Evolutionary conservation across 108 stramenopile species (phyloP), one percentile per base, ranked within the genome.

Genomic region (Aurantiochytrium sp.): DNA sequence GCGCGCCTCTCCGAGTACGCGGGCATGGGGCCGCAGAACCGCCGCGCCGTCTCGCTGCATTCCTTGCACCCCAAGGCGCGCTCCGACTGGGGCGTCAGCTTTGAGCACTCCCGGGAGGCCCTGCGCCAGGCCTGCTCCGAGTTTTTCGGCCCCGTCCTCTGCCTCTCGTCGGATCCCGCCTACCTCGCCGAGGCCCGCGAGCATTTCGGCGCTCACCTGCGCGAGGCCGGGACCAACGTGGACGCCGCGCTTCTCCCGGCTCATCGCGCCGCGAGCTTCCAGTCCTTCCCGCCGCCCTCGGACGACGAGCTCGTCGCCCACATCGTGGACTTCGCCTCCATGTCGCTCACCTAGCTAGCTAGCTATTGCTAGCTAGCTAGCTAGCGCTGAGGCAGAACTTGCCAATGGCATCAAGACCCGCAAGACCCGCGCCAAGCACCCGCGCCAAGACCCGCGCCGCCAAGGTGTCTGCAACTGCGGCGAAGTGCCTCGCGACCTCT

Each of bases 1-100:
- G 73, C 73, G 39, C 39, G 73, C 42, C 45, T 81, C 6, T 41
- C 73, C 73, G 73, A 81, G 24, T 81, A 81, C 73, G 45, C 42
- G 10, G 36, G 42, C 12, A 41, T 81, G 73, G 73, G 73, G 12
- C 39, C 42, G 10, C 42, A 81, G 27, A 48, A 41, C 19, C 39
- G 45, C 12, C 73, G 73, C 39, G 36, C 45, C 27, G 45, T 81
- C 6, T 24, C 39, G 12, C n/a, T 81, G 3, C 42, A 81, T 6
- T 41, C 73, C 0, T 24, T 81, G 10, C 73, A 24, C 24, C 73
- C 73, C 1, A 6, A 81, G 45, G 73, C 73, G 3, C 73, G 73
- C 24, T 12, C 73, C 12, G 73, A 81, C 4, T 81, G 73, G 73
- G 73, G 73, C 45, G 73, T 48, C 39, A 48, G 4, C 45, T 81